Evolutionary conservation across 192 early-diverging fungal genomes (phyloP), one percentile per base, ranked within the genome.

Genomic region (Coemansia sp.): DNA sequence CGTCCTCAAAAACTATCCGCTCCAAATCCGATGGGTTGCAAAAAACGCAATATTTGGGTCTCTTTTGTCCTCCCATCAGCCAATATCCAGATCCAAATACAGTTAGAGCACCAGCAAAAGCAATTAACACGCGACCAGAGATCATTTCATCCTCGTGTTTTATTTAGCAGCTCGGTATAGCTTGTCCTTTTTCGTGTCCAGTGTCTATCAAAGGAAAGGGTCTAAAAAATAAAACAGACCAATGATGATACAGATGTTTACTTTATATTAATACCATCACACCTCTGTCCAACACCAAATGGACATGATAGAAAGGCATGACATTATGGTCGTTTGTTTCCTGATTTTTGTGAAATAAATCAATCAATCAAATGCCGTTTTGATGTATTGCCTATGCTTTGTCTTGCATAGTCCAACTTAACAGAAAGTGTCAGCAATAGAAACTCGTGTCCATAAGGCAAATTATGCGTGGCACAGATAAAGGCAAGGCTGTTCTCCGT

Each of bases 1-100:
- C 59, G 45, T 77, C 71, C 45, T 76, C 67, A 62, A 73, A 82
- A 16, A 76, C 79, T 6, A 74, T 63, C 34, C 71, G 63, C n/a
- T 10, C 55, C 31, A 57, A 21, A 13, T 71, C 65, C 12, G 68
- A 66, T 35, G 64, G 61, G 35, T 53, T 64, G 66, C 78, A 81
- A 56, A 81, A 81, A 4, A 75, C 78, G 57, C 78, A 81, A 49
- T 62, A 15, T 28, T 61, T 56, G 13, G 78, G 78, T 31, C 60
- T 63, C 46, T 63, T 65, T 31, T 75, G 78, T 35, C 78, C 78
- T 33, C 78, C 59, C 72, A 81, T 81, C 33, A 70, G 25, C 39
- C 43, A 40, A 31, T 63, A 64, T 39, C 63, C 72, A 25, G 58
- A 64, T 5, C 37, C 43, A 46, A 72, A 33, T n/a, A 48, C 52